Conservation (phyloP, 805 yeast genomes). For the Yarrowia keelungensis region DNA sequence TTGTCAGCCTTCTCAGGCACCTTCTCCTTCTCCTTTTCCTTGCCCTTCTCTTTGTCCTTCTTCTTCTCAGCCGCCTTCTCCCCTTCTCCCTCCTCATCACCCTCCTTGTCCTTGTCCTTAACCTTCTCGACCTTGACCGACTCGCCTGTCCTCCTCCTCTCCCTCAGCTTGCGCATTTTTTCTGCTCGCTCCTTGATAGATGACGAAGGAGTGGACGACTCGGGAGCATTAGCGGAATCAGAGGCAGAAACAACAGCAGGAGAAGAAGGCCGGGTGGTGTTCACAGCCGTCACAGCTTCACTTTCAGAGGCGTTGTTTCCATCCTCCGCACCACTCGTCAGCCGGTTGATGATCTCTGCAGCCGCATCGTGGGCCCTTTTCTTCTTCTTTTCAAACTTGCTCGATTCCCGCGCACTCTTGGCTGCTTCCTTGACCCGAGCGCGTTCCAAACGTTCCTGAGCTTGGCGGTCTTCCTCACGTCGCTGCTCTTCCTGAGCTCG, state of each 20-base stretch:
- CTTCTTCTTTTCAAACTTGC: neutral
- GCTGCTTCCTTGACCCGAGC: neutral
- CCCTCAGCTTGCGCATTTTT: neutral
- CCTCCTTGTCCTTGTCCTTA: no score
- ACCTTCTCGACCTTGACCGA: conserved; percentile 23
- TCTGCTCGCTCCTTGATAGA: conserved; percentile 1
- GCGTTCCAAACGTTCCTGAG: neutral
- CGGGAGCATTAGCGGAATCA: neutral
- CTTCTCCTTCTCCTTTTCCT: no score
- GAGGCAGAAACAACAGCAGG: neutral
- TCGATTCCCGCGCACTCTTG: neutral
- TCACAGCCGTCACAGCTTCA: no score
- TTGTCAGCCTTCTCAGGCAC: no score
- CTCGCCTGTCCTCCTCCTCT: conserved; percentile 31
- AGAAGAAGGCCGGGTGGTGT: neutral
- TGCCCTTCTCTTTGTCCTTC: no score
- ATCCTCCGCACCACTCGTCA: neutral
- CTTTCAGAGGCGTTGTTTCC: neutral
- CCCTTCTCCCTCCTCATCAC: no score
- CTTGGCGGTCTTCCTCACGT: neutral
- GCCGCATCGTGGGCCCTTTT: conserved; percentile 2
- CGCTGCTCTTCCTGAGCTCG: neutral
- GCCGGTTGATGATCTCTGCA: neutral
- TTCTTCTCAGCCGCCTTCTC: no score
- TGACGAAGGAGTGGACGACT: neutral